These are phyloP conservation scores for Teunomyces stri DNA, from an alignment of 805 yeast genomes.

Conservation along the genomic window DNA sequence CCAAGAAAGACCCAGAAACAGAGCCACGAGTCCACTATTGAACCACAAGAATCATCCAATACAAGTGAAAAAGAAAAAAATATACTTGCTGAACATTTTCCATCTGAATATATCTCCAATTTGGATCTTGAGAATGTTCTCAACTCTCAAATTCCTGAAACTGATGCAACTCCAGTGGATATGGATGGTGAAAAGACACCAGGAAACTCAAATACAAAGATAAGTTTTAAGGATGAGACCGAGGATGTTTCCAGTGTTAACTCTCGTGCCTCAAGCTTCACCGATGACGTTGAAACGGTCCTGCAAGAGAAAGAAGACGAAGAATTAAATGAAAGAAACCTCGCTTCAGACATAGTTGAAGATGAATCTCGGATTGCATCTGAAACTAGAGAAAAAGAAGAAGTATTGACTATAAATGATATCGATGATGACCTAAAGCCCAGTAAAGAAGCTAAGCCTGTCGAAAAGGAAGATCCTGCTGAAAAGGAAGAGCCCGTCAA, in stretches of 20 bases:
- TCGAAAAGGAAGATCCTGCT: too few species aligned
- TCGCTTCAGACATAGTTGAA: background rate
- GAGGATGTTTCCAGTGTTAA: slow-evolving; percentile 10
- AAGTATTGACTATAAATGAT: too few species aligned
- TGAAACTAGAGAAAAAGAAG: background rate
- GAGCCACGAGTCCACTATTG: background rate
- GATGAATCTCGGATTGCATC: background rate
- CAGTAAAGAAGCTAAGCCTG: too few species aligned
- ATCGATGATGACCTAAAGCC: too few species aligned
- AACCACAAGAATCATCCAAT: background rate
- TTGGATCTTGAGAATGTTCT: background rate
- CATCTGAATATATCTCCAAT: background rate
- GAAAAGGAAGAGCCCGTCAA: too few species aligned
- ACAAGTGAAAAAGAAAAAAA: background rate
- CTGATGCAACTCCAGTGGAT: background rate
- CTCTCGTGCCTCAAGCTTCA: slow-evolving; percentile 22
- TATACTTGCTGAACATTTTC: background rate
- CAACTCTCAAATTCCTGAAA: background rate
- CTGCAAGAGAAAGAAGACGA: slow-evolving; percentile 23
- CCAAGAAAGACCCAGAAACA: slow-evolving; percentile 2
- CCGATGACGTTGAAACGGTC: slow-evolving; percentile 32
- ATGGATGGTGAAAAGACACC: slow-evolving; percentile 34
- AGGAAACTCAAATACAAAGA: slow-evolving; percentile 28
- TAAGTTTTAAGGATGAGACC: slow-evolving; percentile 26
- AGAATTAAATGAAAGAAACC: background rate